These are phyloP conservation scores for Sporisorium graminicola DNA, from an alignment of 1,284 basidiomycete species.

Conservation along the genomic window DNA sequence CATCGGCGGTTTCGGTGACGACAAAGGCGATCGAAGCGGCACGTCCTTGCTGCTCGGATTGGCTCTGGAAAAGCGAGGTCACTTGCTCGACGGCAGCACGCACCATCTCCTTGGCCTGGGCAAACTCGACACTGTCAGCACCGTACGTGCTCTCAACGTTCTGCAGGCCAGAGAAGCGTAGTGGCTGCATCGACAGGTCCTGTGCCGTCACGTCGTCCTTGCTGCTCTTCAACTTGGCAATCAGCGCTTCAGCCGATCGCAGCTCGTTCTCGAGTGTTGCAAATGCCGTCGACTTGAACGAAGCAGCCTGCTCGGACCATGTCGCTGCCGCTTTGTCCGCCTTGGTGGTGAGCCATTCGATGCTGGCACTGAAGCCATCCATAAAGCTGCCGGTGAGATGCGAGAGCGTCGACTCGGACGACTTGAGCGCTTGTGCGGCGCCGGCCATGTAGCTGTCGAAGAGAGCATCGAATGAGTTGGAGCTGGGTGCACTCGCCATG, in stretches of 20 bases:
- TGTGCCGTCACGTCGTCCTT: neutral
- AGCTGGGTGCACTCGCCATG: conserved; percentile 28
- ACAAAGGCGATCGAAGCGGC: conserved; percentile 44
- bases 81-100: conserved; percentile 29
- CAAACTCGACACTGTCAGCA: conserved; percentile 30
- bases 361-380: conserved; percentile 33
- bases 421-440: conserved; percentile 27
- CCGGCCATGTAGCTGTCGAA: conserved; percentile 40
- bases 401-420: conserved; percentile 36
- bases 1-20: conserved; percentile 28
- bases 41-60: conserved; percentile 34
- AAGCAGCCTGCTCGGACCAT: conserved; percentile 35
- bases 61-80: conserved; percentile 22
- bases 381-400: conserved; percentile 38
- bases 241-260: conserved; percentile 29
- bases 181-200: conserved; percentile 42
- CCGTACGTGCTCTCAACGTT: conserved; percentile 46
- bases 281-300: conserved; percentile 38
- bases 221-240: conserved; percentile 21
- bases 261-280: conserved; percentile 42
- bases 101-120: conserved; percentile 31
- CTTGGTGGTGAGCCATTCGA: conserved; percentile 40
- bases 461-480: conserved; percentile 49
- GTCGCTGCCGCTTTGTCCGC: conserved; percentile 7
- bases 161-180: conserved; percentile 51